Evolutionary conservation across 306 rosid genomes (phyloP), one percentile per base, ranked within the genome.

Genomic region (Ochetophila trinervis): DNA sequence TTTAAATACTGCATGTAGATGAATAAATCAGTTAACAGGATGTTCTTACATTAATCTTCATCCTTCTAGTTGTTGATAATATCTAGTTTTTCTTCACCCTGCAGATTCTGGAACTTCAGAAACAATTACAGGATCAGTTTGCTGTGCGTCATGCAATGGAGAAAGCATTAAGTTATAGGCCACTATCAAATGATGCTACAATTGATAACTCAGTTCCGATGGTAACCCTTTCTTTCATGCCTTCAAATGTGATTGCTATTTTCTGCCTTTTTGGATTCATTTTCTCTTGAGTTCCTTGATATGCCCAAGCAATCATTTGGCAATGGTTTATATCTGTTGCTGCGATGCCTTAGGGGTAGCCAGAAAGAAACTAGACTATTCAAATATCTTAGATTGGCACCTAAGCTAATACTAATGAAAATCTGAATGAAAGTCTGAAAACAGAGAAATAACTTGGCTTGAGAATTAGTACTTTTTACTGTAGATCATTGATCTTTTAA

Each of bases 31-130:
- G 45, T 40, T 40, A 15, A 72, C 59, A 5, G 27, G 63, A 45
- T 62, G 50, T 49, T 52, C 57, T 53, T 13, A 27, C 32, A 27
- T 66, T 23, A 37, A 65, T 57, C 49, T 48, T 13, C 62, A 17
- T 57, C 44, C 50, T 45, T 63, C 32, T 54, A 34, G 42, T 45
- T 34, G 35, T 37, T 79, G 72, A 61, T 65, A 42, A n/a, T 60
- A 36, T 69, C n/a, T 62, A 71, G 23, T 42, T 22, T 69, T 80
- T 62, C 58, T 24, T 66, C 57, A 48, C 52, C 73, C 63, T 72
- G 63, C 76, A 92, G 96, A 84, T 89, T 84, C 61, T 75, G 52
- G 80, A 78, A 77, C 98, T 92, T 84, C 85, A 85, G 60, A 88
- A 75, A 69, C 83, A 86, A 73, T 78, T 87, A 63, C 83, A 83